Percentiles rank a stretch among this genome's conserved stretches.
Evolutionary conservation across 257 asterid species (phyloP).

Genomic region (Solanum megistacrolobum): DNA sequence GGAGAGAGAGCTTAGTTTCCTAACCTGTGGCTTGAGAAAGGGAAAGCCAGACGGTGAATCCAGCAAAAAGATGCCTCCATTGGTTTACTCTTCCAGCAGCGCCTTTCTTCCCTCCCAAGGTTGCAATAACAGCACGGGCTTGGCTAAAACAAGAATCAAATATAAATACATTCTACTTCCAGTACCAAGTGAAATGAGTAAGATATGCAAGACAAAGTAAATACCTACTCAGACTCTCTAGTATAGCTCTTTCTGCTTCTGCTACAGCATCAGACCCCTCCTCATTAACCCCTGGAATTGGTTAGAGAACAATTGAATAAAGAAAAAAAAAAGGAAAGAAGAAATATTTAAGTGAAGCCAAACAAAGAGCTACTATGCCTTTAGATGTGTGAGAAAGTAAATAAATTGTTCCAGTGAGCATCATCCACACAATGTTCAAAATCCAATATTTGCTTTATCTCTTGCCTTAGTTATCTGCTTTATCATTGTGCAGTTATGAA

Average conservation of each 20-base stretch:
- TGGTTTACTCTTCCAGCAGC: constrained; percentile 50
- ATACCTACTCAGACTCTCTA: constrained; percentile 86
- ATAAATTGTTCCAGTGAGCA: neutral
- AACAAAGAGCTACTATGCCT: neutral
- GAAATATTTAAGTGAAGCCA: neutral
- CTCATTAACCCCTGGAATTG: constrained; percentile 39
- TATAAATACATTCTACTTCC: neutral
- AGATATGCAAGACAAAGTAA: neutral
- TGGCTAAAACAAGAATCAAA: constrained; percentile 46
- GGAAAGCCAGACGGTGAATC: constrained; percentile 84
- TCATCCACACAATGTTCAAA: neutral
- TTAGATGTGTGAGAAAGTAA: neutral
- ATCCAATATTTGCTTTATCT: neutral
- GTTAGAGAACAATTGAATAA: neutral
- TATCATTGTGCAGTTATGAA: neutral
- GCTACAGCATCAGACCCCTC: constrained; percentile 64
- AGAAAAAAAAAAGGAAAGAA: neutral
- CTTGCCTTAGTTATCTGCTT: neutral
- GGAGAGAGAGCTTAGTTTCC: neutral
- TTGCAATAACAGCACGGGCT: constrained; percentile 81
- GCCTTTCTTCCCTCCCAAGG: constrained; percentile 71
- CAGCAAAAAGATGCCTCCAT: constrained; percentile 84
- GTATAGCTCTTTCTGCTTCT: constrained; percentile 59
- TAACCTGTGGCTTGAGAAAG: constrained; percentile 77
- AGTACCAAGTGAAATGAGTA: constrained; percentile 1